These are phyloP conservation scores for Kurtzmaniella fragi DNA, from an alignment of 805 yeast genomes.

Conservation along the genomic window DNA sequence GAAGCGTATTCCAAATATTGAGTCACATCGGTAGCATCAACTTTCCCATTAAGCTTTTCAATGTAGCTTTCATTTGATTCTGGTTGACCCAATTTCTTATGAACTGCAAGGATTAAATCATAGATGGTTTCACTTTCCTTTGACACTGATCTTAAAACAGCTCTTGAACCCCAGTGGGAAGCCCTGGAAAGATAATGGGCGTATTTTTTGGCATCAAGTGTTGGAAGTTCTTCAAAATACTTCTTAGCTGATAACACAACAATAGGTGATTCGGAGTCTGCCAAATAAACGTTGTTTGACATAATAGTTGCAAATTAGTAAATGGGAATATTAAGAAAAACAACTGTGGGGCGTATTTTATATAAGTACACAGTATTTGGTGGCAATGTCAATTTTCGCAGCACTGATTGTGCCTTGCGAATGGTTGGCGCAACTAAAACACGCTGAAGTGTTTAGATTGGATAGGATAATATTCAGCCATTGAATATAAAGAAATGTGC, in stretches of 20 bases:
- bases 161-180: slow-evolving; percentile 78
- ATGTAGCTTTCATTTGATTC: slow-evolving; percentile 32
- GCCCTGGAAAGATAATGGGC: slow-evolving; percentile 85
- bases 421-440: background rate
- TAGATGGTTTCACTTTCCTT: slow-evolving; percentile 74
- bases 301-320: background rate
- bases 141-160: slow-evolving; percentile 74
- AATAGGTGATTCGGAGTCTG: slow-evolving; percentile 42
- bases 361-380: background rate
- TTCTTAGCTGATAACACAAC: slow-evolving; percentile 53
- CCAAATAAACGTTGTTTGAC: slow-evolving; percentile 9
- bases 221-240: slow-evolving; percentile 62
- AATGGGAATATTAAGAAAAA: background rate
- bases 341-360: background rate
- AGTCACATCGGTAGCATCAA: slow-evolving; percentile 19
- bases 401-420: background rate
- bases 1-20: slow-evolving; percentile 68
- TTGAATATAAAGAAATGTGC: no score
- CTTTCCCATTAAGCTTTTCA: slow-evolving; percentile 21
- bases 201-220: slow-evolving; percentile 53
- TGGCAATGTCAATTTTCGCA: background rate
- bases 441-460: background rate
- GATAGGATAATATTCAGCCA: background rate
- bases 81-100: slow-evolving; percentile 46
- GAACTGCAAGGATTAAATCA: slow-evolving; percentile 62